phyloP scores from a whole-genome alignment of 805 yeast species.

The Kodamaea restingae region DNA sequence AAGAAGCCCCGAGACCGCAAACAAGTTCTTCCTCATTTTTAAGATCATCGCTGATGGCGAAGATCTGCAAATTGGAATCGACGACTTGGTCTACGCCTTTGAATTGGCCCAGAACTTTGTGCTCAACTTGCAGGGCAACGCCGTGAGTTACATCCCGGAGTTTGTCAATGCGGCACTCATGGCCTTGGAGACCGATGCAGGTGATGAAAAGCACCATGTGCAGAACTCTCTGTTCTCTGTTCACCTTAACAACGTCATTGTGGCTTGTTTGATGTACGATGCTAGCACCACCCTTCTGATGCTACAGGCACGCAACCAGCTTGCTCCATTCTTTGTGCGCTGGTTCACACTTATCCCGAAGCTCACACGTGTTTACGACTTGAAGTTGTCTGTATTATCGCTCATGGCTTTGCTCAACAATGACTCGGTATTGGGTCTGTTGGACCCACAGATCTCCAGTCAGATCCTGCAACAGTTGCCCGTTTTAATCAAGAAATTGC shows the following conservation, averaged over 20 bases:
- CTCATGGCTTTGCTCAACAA: constrained; percentile 44
- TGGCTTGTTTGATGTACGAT: constrained; percentile 62
- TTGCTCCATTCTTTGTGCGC: constrained; percentile 49
- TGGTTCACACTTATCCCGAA: constrained; percentile 63
- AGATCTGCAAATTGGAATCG: constrained; percentile 43
- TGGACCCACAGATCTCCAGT: constrained; percentile 16
- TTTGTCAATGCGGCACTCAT: constrained; percentile 44
- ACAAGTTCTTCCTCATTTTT: constrained; percentile 51
- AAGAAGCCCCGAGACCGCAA: constrained; percentile 41
- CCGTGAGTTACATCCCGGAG: constrained; percentile 43
- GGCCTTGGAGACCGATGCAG: constrained; percentile 24
- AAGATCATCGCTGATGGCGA: constrained; percentile 42
- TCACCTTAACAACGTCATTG: constrained; percentile 54
- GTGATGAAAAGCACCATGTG: constrained; percentile 21
- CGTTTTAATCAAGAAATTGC: constrained; percentile 54
- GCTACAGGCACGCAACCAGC: constrained; percentile 42
- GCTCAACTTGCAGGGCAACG: constrained; percentile 49
- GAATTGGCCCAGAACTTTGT: constrained; percentile 64
- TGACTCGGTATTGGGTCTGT: constrained; percentile 13
- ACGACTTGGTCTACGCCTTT: constrained; percentile 55
- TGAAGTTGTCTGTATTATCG: constrained; percentile 72
- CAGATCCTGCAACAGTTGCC: constrained; percentile 52
- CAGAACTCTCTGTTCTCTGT: constrained; percentile 40
- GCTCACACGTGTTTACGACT: constrained; percentile 71
- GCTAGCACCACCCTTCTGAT: constrained; percentile 49